Conservation (phyloP, 768 basidiomycete species). For the Mycena rosella region DNA sequence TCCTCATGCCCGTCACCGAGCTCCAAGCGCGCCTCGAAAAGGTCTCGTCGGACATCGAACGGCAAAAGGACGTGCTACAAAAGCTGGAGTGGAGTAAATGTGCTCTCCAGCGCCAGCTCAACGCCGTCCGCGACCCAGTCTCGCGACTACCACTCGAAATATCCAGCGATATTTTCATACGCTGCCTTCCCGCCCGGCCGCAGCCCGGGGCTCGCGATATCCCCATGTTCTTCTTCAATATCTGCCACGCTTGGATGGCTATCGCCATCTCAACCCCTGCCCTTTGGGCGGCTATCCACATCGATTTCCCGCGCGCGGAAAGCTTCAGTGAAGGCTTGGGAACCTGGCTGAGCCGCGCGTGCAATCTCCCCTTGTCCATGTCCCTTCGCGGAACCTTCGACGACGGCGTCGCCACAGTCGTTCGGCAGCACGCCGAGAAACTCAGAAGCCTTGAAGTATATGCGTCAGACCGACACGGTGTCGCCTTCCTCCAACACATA, state of each 20-base stretch:
- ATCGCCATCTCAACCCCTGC: conserved; percentile 4
- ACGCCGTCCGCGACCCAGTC: conserved; percentile 11
- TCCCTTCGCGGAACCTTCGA: neutral
- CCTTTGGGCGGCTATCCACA: neutral
- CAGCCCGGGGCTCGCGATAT: neutral
- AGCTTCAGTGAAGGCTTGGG: neutral
- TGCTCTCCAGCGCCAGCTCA: neutral
- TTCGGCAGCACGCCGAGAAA: neutral
- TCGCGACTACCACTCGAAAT: conserved; percentile 18
- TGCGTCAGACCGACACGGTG: no score
- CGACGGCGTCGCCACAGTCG: neutral
- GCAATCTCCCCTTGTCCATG: neutral
- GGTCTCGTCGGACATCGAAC: neutral
- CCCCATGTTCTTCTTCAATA: conserved; percentile 9
- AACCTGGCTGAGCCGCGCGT: conserved; percentile 2
- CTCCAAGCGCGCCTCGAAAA: no score
- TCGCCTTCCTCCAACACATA: neutral
- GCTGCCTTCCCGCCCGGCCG: neutral
- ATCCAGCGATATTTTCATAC: conserved; percentile 11
- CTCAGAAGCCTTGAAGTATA: neutral
- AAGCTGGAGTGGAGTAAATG: neutral
- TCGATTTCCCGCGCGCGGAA: neutral
- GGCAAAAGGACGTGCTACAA: conserved; percentile 10
- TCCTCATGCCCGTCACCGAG: no score
- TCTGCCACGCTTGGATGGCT: neutral